These are phyloP conservation scores for Kwoniella dendrophila DNA, from an alignment of 768 basidiomycete genomes.

Conservation along the genomic window DNA sequence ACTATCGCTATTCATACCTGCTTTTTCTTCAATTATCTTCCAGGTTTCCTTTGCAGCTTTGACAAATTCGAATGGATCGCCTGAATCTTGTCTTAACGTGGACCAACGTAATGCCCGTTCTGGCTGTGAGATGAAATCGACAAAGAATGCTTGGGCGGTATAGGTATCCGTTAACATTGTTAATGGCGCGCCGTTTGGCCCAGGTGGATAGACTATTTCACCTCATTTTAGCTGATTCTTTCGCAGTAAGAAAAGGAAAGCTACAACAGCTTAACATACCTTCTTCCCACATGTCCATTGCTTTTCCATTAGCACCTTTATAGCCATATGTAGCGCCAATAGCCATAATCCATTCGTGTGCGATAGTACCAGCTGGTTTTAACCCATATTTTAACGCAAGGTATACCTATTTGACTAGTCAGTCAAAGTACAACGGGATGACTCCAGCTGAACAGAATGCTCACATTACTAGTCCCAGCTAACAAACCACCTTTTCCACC, in stretches of 20 bases:
- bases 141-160: constrained; percentile 81
- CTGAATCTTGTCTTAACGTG: constrained; percentile 89
- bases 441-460: constrained; percentile 25
- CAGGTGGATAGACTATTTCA: constrained; percentile 55
- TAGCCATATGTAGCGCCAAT: constrained; percentile 84
- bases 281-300: constrained; percentile 83
- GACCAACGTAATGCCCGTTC: constrained; percentile 72
- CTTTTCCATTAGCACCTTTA: constrained; percentile 69
- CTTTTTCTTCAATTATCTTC: constrained; percentile 61
- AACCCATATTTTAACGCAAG: constrained; percentile 76
- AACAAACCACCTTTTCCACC: constrained; percentile 59
- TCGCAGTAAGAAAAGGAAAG: background rate
- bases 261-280: constrained; percentile 56
- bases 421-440: background rate
- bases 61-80: constrained; percentile 82
- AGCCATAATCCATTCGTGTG: constrained; percentile 60
- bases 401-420: constrained; percentile 65
- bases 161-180: constrained; percentile 95
- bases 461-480: constrained; percentile 88
- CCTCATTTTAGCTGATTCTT: constrained; percentile 13
- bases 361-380: constrained; percentile 66
- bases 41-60: constrained; percentile 73
- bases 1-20: constrained; percentile 19
- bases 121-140: constrained; percentile 60
- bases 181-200: constrained; percentile 56